These are phyloP conservation scores for Pyrenula massariospora DNA, from an alignment of 495 filamentous ascomycete genomes.

Conservation along the genomic window DNA sequence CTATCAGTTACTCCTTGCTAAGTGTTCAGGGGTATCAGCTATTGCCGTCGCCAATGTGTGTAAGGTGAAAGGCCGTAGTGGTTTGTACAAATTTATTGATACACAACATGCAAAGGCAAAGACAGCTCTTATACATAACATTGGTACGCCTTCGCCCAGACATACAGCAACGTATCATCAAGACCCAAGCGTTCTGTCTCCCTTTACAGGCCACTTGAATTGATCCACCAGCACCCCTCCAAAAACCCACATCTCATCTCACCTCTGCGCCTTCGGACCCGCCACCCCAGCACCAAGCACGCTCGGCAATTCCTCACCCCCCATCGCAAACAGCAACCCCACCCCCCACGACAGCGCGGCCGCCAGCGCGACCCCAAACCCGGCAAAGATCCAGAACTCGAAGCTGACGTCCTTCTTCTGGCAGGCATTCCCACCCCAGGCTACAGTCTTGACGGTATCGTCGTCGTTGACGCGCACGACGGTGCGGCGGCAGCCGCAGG, in stretches of 20 bases:
- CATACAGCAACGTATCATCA: not conserved
- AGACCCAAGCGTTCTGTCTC: not conserved
- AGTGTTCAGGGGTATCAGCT: no score
- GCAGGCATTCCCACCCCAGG: conserved; percentile 79
- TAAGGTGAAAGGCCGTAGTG: no score
- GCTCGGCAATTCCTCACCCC: conserved; percentile 66
- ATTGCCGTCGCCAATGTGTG: no score
- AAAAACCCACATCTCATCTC: conserved; percentile 1
- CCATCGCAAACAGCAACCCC: conserved; percentile 66
- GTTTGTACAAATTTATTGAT: no score
- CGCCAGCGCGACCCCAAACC: conserved; percentile 54
- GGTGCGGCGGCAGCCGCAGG: conserved; percentile 55
- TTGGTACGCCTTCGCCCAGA: no score
- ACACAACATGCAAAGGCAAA: no score
- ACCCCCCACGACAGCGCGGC: conserved; percentile 52
- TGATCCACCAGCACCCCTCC: not conserved
- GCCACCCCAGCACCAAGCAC: conserved; percentile 81
- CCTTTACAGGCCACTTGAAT: not conserved
- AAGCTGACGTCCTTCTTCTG: conserved; percentile 85
- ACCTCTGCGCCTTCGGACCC: conserved; percentile 34
- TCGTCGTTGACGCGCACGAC: conserved; percentile 31
- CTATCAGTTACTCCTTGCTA: no score
- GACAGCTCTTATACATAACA: no score
- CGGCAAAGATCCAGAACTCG: conserved; percentile 72
- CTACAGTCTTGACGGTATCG: conserved; percentile 33